Base-by-base conservation (phyloP, 2,329 filamentous ascomycete species). In the Alternaria sp. region DNA sequence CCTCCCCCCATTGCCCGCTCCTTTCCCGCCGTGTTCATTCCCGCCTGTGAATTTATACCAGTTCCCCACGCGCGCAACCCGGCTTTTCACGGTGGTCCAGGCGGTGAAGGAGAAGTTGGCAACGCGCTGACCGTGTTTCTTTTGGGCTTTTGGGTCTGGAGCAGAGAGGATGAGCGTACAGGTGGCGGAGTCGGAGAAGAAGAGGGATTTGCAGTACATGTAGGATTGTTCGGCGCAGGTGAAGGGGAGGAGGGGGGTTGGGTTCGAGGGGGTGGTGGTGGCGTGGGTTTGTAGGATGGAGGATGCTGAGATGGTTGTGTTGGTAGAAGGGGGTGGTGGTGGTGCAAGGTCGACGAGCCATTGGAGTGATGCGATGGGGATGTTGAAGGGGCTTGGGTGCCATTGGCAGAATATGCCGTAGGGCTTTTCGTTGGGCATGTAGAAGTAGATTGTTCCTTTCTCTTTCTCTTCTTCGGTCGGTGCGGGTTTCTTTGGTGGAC, bases 321-420 rank as follows among this genome's bases (percentile, higher is more conserved):
- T 45, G 43, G 30, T 44, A 4, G 28, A 19, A 15, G 65, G 52
- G 21, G 28, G 28, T 30, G 59, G 55, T 17, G 56, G 6, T 11
- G 57, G 55, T 3, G 43, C 45, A 9, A 43, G 44, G 28, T 46
- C 46, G 46, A 30, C 30, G 9, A 69, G 57, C 59, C 65, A 69
- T 9, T 40, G 15, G 0, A 69, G 55, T 5, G 61, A 67, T 2
- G 55, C 13, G 1, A 47, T 59, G 6, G 80, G 79, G 56, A 82
- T 80, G 40, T 60, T 77, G 68, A 87, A 87, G 13, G 80, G 78
- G 19, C 78, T 82, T 28, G 75, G 67, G 66, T 85, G 84, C 86
- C 85, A 88, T 73, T 89, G 85, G 1, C 83, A 87, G 57, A 88
- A 81, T 72, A 81, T 84, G 36, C 84, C 85, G 12, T 81, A 77